Percentiles rank a stretch among this genome's conserved stretches.
These are phyloP conservation scores for Phytophthora meadii DNA, from an alignment of 352 stramenopile genomes.

Conservation along the genomic window DNA sequence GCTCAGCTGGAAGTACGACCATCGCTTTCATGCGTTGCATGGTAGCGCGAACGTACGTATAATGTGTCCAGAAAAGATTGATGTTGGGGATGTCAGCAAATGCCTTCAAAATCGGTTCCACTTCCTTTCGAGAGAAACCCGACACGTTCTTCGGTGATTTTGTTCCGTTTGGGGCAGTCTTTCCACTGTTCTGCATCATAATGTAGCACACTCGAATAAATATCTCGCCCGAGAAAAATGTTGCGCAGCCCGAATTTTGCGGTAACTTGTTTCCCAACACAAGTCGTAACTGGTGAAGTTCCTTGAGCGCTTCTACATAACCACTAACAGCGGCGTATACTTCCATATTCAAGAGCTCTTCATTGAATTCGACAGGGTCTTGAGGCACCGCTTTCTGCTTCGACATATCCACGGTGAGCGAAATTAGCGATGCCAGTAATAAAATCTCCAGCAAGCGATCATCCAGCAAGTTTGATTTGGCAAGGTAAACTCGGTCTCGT, in stretches of 20 bases:
- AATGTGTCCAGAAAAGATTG: constrained; percentile 42
- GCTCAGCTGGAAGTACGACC: constrained; percentile 27
- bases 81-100: constrained; percentile 32
- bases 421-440: constrained; percentile 65
- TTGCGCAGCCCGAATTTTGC: constrained; percentile 46
- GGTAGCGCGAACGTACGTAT: constrained; percentile 33
- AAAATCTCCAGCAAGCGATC: constrained; percentile 56
- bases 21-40: constrained; percentile 44
- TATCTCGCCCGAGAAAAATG: constrained; percentile 71
- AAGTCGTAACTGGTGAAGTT: constrained; percentile 59
- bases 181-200: constrained; percentile 28
- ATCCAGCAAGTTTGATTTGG: constrained; percentile 40
- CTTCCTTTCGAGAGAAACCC: constrained; percentile 31
- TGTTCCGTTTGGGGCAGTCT: constrained; percentile 14
- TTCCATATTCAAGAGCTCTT: constrained; percentile 59
- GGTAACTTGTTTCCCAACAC: constrained; percentile 57
- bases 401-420: constrained; percentile 35
- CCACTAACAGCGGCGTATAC: constrained; percentile 49
- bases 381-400: constrained; percentile 26
- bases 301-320: constrained; percentile 64
- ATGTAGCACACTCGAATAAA: constrained; percentile 63
- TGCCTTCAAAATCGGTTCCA: constrained; percentile 32
- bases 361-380: constrained; percentile 30
- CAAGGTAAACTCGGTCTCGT: constrained; percentile 47
- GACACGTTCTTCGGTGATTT: constrained; percentile 13